Percentiles rank a stretch among this genome's conserved stretches.
Evolutionary conservation across 2,329 filamentous ascomycete genomes (phyloP).

Genomic region (Fusarium luffae): DNA sequence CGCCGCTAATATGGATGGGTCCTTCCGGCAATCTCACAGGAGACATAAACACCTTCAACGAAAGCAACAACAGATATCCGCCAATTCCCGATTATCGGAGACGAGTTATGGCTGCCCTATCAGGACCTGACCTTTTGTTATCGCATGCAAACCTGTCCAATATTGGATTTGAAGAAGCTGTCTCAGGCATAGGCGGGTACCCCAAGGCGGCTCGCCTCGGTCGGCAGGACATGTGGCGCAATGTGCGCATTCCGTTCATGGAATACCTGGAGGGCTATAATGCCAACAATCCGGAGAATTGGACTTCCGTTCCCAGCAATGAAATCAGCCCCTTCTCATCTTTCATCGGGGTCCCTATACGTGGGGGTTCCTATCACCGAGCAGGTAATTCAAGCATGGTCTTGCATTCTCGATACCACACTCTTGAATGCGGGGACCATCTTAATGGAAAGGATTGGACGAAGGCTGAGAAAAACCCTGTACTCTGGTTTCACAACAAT

Average conservation of each 20-base stretch:
- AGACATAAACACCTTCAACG: too few relatives aligned
- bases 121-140: not conserved
- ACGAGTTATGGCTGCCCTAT: not conserved
- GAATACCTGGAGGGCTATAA: not conserved
- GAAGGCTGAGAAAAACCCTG: too few relatives aligned
- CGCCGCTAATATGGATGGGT: not conserved
- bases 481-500: too few relatives aligned
- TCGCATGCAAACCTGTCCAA: not conserved
- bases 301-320: not conserved
- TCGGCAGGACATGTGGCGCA: not conserved
- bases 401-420: not conserved
- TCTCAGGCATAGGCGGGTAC: not conserved
- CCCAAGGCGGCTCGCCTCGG: not conserved
- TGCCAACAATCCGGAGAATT: not conserved
- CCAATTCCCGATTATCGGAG: not conserved
- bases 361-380: not conserved
- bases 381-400: constrained; percentile 2
- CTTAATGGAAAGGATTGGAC: not conserved
- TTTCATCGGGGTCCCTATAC: not conserved
- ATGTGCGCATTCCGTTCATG: constrained; percentile 8
- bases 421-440: not conserved
- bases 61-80: too few relatives aligned
- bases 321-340: not conserved
- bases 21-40: too few relatives aligned
- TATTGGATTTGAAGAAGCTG: not conserved